Percentiles rank a stretch among this genome's conserved stretches.
Conservation (phyloP, 2,329 filamentous ascomycete species). For the Hypoxylon sp. region DNA sequence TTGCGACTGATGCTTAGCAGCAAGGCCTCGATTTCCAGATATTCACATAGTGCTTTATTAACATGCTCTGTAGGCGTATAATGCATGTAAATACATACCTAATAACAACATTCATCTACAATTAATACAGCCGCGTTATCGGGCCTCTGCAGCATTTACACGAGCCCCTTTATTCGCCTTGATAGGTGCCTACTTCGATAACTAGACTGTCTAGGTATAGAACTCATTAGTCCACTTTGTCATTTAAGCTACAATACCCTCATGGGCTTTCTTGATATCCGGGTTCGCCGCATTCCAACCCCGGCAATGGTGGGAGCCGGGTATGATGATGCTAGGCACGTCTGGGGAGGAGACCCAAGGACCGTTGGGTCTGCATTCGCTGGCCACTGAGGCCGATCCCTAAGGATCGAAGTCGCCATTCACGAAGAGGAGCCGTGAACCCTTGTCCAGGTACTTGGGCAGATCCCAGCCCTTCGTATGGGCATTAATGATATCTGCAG, state of each 20-base stretch:
- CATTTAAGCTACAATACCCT: slow-evolving; percentile 37
- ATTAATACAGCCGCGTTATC: background rate
- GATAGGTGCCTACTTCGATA: background rate
- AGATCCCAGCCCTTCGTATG: slow-evolving; percentile 70
- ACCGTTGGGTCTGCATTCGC: slow-evolving; percentile 68
- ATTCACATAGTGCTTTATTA: no score
- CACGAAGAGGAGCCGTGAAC: slow-evolving; percentile 67
- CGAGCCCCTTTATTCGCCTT: background rate
- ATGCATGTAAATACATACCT: no score
- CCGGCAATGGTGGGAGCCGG: slow-evolving; percentile 68
- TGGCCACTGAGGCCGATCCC: slow-evolving; percentile 68
- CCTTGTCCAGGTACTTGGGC: slow-evolving; percentile 59
- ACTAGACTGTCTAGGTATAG: slow-evolving; percentile 9
- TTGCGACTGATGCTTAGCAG: no score
- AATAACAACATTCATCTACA: background rate
- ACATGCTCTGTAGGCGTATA: no score
- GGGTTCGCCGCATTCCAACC: slow-evolving; percentile 57
- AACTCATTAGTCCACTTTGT: slow-evolving; percentile 41
- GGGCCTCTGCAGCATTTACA: background rate
- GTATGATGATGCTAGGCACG: slow-evolving; percentile 68
- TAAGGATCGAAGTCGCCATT: slow-evolving; percentile 75
- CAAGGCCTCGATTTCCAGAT: no score
- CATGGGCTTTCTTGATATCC: slow-evolving; percentile 33
- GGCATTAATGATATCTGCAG: slow-evolving; percentile 64
- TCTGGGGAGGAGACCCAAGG: slow-evolving; percentile 63